Percentiles rank a stretch among this genome's conserved stretches.
phyloP scores from a whole-genome alignment of 352 stramenopile species.

The Pythium phragmitis region DNA sequence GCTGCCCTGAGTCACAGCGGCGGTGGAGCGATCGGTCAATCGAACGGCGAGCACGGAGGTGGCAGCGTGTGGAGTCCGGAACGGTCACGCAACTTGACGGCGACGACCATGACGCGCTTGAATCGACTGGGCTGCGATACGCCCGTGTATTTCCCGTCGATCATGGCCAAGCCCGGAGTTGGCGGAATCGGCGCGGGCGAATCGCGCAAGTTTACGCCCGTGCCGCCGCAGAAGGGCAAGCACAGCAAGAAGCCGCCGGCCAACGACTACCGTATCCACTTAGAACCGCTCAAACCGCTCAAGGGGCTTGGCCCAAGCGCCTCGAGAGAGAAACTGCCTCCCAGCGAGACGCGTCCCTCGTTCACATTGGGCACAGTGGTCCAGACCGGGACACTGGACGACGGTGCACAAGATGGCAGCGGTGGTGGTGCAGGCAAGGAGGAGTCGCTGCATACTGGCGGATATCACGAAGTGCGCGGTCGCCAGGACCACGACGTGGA shows the following conservation, averaged over 20 bases:
- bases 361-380: not conserved
- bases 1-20: not conserved
- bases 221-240: constrained; percentile 53
- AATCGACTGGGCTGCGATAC: constrained; percentile 39
- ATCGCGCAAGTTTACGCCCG: constrained; percentile 34
- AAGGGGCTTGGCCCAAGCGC: constrained; percentile 25
- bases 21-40: not conserved
- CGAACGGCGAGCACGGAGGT: not conserved
- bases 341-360: not conserved
- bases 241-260: constrained; percentile 50
- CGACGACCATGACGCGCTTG: constrained; percentile 33
- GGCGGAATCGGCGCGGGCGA: constrained; percentile 31
- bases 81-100: not conserved
- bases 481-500: not conserved
- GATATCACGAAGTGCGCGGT: not conserved
- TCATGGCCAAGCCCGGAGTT: constrained; percentile 30
- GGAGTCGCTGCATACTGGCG: not conserved
- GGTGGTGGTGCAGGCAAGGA: not conserved
- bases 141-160: constrained; percentile 53
- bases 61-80: too few species aligned
- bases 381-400: not conserved
- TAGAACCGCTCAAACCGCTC: constrained; percentile 55
- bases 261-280: constrained; percentile 57
- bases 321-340: constrained; percentile 16
- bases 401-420: not conserved